Evolutionary conservation across 2,329 filamentous ascomycete genomes (phyloP).

Genomic region (Paraphoma chrysanthemicola): DNA sequence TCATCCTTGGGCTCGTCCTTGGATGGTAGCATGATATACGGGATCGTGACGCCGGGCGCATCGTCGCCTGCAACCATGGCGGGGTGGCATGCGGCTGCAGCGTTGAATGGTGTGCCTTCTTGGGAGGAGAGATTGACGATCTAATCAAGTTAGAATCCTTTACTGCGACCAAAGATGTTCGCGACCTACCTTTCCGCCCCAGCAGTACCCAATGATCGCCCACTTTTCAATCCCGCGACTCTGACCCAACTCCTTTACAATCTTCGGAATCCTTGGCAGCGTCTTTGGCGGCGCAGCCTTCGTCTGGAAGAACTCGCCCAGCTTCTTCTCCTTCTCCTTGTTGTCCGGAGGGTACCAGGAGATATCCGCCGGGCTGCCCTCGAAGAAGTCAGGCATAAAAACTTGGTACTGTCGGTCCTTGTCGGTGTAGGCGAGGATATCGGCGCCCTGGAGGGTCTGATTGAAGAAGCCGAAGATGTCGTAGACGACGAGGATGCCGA

Average conservation of each 20-base stretch:
- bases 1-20: slow-evolving; percentile 64
- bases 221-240: slow-evolving; percentile 60
- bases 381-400: slow-evolving; percentile 92
- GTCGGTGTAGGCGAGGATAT: slow-evolving; percentile 67
- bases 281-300: slow-evolving; percentile 65
- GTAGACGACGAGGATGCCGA: slow-evolving; percentile 65
- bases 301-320: slow-evolving; percentile 65
- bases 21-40: slow-evolving; percentile 63
- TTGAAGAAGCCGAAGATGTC: slow-evolving; percentile 71
- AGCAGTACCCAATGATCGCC: slow-evolving; percentile 69
- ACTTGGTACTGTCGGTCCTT: slow-evolving; percentile 79
- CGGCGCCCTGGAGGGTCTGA: slow-evolving; percentile 68
- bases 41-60: slow-evolving; percentile 62
- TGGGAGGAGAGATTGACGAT: slow-evolving; percentile 63
- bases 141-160: slow-evolving; percentile 38
- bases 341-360: slow-evolving; percentile 67
- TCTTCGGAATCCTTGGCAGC: slow-evolving; percentile 61
- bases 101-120: slow-evolving; percentile 62
- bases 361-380: slow-evolving; percentile 72
- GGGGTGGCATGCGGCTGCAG: slow-evolving; percentile 63
- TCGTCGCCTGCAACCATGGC: slow-evolving; percentile 68
- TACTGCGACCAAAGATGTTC: not conserved
- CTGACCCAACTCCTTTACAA: slow-evolving; percentile 61
- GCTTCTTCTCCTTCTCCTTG: slow-evolving; percentile 66
- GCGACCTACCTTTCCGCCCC: slow-evolving; percentile 56